Evolutionary conservation across 805 yeast species (phyloP).

Genomic region (Sporopachydermia lactativora): DNA sequence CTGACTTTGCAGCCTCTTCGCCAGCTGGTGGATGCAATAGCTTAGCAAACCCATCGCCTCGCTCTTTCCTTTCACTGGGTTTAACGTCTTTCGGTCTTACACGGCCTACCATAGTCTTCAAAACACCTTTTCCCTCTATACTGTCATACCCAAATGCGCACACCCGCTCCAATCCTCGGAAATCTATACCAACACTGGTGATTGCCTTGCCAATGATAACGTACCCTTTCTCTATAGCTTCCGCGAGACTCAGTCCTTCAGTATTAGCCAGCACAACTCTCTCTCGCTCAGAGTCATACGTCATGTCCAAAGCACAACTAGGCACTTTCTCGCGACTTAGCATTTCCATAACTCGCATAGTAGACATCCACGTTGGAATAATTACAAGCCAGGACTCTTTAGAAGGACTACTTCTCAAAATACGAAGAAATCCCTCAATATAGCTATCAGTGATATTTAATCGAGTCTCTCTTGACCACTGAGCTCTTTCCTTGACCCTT

Average conservation of each 20-base stretch:
- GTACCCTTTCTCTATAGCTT: neutral
- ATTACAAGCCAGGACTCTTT: neutral
- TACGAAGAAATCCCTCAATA: neutral
- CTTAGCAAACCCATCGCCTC: neutral
- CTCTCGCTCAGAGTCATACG: neutral
- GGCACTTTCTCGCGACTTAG: neutral
- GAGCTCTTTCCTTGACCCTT: neutral
- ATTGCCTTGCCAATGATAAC: neutral
- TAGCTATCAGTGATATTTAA: neutral
- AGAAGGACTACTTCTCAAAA: too few relatives aligned
- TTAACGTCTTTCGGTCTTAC: neutral
- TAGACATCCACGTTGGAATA: neutral
- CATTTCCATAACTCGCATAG: neutral
- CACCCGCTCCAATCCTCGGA: neutral
- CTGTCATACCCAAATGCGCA: neutral
- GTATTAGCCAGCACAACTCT: neutral
- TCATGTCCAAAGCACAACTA: neutral
- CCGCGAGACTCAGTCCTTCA: neutral
- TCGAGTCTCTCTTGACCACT: neutral
- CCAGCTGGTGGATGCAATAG: neutral
- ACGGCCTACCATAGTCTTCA: neutral
- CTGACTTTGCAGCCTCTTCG: neutral
- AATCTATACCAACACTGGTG: neutral
- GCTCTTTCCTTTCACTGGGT: neutral
- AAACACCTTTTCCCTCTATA: neutral